Evolutionary conservation across 2,329 filamentous ascomycete species (phyloP).

Genomic region (Paraphaeosphaeria sporulosa): DNA sequence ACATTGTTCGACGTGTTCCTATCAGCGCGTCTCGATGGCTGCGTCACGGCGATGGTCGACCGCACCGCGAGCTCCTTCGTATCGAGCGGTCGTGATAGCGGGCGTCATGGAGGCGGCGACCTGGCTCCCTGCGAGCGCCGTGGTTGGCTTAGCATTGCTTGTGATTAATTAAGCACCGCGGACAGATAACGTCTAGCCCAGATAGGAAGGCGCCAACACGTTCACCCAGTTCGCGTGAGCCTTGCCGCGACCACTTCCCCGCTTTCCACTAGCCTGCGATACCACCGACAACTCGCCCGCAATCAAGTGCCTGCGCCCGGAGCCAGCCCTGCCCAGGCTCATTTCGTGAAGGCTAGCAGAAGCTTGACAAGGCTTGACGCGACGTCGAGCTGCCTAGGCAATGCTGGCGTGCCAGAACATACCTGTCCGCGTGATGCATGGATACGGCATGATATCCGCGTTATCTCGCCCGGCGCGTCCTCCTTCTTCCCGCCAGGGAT

Average conservation of each 20-base stretch:
- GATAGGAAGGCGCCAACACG: neutral
- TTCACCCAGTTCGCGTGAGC: neutral
- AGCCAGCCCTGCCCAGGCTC: neutral
- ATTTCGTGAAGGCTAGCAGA: neutral
- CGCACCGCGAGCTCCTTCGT: neutral
- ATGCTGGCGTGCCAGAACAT: neutral
- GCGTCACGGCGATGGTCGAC: neutral
- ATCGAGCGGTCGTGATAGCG: neutral
- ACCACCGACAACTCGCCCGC: neutral
- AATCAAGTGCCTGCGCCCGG: neutral
- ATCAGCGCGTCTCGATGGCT: neutral
- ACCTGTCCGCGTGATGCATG: neutral
- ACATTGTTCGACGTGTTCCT: neutral
- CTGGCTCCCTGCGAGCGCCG: neutral
- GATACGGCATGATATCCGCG: neutral
- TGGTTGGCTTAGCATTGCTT: neutral
- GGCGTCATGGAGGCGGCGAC: neutral
- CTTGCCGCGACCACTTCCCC: neutral
- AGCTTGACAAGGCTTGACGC: neutral
- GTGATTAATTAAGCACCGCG: neutral
- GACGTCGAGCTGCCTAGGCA: neutral
- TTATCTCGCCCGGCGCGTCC: neutral
- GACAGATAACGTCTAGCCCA: neutral
- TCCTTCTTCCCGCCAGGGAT: neutral
- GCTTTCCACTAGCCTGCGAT: neutral